phyloP scores from a whole-genome alignment of 192 early-diverging fungal genomes.

The Bifiguratus adelaidae region DNA sequence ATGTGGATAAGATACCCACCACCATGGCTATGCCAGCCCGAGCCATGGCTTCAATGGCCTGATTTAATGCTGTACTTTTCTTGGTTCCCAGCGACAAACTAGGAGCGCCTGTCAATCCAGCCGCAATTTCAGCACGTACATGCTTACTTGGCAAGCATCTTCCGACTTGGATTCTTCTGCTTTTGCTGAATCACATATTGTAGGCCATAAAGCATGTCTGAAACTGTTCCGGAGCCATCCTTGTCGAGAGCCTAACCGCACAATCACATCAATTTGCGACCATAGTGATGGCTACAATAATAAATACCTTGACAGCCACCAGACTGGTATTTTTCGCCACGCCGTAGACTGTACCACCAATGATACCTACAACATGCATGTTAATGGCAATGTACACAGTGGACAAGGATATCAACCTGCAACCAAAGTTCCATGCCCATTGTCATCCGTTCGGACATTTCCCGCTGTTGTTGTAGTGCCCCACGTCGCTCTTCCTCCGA shows the following conservation, averaged over 20 bases:
- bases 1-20: conserved; percentile 1
- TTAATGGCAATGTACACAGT: background rate
- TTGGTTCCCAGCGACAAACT: conserved; percentile 30
- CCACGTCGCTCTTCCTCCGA: conserved; percentile 43
- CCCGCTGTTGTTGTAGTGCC: conserved; percentile 23
- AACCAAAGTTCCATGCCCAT: conserved; percentile 45
- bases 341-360: conserved; percentile 46
- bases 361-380: conserved; percentile 6
- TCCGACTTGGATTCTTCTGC: background rate
- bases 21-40: conserved; percentile 23
- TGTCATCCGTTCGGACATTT: conserved; percentile 24
- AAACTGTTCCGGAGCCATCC: conserved; percentile 20
- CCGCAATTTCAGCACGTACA: background rate
- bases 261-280: no score
- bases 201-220: conserved; percentile 25
- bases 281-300: background rate
- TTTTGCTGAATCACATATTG: conserved; percentile 17
- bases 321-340: conserved; percentile 67
- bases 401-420: conserved; percentile 11
- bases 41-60: conserved; percentile 24
- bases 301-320: conserved; percentile 58
- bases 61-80: conserved; percentile 25
- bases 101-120: conserved; percentile 9
- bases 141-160: conserved; percentile 8
- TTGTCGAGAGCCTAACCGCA: conserved; percentile 14